These are phyloP conservation scores for Dactylellina drechsleri DNA, from an alignment of 2,329 filamentous ascomycete species.

Conservation along the genomic window DNA sequence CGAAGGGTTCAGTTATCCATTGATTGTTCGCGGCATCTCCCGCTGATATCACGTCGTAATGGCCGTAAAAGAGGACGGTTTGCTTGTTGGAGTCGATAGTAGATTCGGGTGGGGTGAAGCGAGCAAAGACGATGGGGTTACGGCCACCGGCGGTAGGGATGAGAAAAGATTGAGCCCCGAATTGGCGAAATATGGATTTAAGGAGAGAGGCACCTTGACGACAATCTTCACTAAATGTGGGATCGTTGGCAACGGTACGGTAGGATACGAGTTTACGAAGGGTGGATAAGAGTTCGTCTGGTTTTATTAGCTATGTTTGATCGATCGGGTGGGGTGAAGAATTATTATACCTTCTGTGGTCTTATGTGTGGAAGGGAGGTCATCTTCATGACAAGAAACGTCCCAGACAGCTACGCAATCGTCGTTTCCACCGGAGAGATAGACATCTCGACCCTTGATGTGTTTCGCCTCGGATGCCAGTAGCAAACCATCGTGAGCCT, in stretches of 20 bases:
- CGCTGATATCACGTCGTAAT: conserved; percentile 95
- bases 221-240: conserved; percentile 89
- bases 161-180: conserved; percentile 89
- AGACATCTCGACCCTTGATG: conserved; percentile 78
- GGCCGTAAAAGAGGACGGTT: conserved; percentile 94
- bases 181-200: conserved; percentile 87
- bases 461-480: conserved; percentile 81
- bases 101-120: conserved; percentile 73
- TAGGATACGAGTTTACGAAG: conserved; percentile 88
- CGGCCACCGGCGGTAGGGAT: conserved; percentile 81
- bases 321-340: conserved; percentile 61
- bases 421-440: conserved; percentile 93
- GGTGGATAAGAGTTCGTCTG: conserved; percentile 73
- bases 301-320: conserved; percentile 47
- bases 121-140: conserved; percentile 93
- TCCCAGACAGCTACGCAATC: conserved; percentile 90
- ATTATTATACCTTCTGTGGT: conserved; percentile 59
- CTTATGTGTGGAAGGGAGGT: conserved; percentile 28
- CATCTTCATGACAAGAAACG: conserved; percentile 63
- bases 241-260: conserved; percentile 87
- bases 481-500: conserved; percentile 86
- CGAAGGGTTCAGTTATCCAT: conserved; percentile 89
- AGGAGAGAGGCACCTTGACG: conserved; percentile 91
- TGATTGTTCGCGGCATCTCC: conserved; percentile 72
- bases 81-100: conserved; percentile 70